Conservation (phyloP, 352 stramenopile genomes). For the Phytopythium ostracodes region DNA sequence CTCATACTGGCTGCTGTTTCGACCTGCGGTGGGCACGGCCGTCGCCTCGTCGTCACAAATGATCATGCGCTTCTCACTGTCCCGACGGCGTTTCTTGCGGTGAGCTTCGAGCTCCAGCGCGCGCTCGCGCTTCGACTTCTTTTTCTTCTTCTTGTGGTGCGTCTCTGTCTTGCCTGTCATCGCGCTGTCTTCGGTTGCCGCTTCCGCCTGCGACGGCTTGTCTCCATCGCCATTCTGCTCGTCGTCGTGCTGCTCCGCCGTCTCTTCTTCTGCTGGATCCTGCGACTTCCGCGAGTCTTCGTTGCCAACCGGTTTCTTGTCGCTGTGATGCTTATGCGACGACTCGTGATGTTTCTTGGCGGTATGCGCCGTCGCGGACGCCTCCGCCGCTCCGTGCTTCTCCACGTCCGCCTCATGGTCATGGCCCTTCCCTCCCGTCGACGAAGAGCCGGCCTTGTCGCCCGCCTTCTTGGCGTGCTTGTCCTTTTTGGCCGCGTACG, state of each 20-base stretch:
- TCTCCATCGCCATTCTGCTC: slow-evolving; percentile 8
- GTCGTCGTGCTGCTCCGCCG: slow-evolving; percentile 8
- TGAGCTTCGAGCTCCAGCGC: slow-evolving; percentile 15
- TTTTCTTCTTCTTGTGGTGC: slow-evolving; percentile 43
- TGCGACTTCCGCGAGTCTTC: slow-evolving; percentile 4
- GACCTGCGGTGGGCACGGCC: not conserved
- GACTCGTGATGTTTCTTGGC: slow-evolving; percentile 7
- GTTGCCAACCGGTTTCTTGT: not conserved
- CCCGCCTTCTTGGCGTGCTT: slow-evolving; percentile 18
- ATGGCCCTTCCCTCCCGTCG: slow-evolving; percentile 1
- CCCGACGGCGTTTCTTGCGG: slow-evolving; percentile 40
- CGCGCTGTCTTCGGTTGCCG: not conserved
- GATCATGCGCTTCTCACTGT: slow-evolving; percentile 71
- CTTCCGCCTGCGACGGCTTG: not conserved
- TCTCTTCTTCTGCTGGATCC: slow-evolving; percentile 10
- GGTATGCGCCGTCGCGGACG: not conserved
- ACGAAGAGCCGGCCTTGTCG: slow-evolving; percentile 6
- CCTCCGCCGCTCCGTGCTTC: not conserved
- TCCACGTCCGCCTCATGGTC: not conserved
- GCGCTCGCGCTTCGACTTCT: slow-evolving; percentile 28
- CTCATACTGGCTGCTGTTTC: slow-evolving; percentile 6
- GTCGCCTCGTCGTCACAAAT: slow-evolving; percentile 76
- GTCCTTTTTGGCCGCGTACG: slow-evolving; percentile 8
- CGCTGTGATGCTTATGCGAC: not conserved
- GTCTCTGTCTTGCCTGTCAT: not conserved